Evolutionary conservation across 768 basidiomycete species (phyloP).

Genomic region (Suillus discolor): DNA sequence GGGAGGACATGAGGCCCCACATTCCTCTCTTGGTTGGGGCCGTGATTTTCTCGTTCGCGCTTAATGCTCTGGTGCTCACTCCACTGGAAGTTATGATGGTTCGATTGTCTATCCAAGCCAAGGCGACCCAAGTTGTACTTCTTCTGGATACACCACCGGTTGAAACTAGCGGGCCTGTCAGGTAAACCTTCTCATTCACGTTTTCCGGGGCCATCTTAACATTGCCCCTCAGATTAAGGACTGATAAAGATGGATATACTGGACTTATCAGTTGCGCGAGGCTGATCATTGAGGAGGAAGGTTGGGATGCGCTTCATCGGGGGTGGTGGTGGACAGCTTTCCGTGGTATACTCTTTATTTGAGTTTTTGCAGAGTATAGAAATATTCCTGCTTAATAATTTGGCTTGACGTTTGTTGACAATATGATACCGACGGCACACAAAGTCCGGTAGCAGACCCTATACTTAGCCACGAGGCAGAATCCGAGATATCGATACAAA

Average conservation of each 20-base stretch:
- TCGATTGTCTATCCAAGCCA: neutral
- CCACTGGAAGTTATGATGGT: slow-evolving; percentile 30
- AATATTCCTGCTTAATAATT: neutral
- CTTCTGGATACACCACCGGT: neutral
- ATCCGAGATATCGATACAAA: slow-evolving; percentile 14
- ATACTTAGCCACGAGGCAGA: slow-evolving; percentile 6
- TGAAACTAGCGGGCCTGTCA: neutral
- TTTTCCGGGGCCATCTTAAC: neutral
- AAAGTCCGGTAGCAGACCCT: neutral
- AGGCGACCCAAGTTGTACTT: neutral
- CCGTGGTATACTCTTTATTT: slow-evolving; percentile 7
- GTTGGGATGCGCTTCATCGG: slow-evolving; percentile 35
- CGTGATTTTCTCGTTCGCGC: neutral
- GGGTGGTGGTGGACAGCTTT: slow-evolving; percentile 35
- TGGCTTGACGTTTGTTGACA: slow-evolving; percentile 4
- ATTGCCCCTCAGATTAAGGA: neutral
- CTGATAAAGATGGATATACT: neutral
- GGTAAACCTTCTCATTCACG: neutral
- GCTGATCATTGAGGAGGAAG: slow-evolving; percentile 39
- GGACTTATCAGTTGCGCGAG: slow-evolving; percentile 29
- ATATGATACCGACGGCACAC: neutral
- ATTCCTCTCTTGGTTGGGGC: slow-evolving; percentile 18
- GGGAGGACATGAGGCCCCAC: slow-evolving; percentile 4
- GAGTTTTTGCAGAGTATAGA: neutral
- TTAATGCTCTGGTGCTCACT: slow-evolving; percentile 15